These are phyloP conservation scores for Tolypocladium endophyticum DNA, from an alignment of 2,329 filamentous ascomycete genomes.

Conservation along the genomic window DNA sequence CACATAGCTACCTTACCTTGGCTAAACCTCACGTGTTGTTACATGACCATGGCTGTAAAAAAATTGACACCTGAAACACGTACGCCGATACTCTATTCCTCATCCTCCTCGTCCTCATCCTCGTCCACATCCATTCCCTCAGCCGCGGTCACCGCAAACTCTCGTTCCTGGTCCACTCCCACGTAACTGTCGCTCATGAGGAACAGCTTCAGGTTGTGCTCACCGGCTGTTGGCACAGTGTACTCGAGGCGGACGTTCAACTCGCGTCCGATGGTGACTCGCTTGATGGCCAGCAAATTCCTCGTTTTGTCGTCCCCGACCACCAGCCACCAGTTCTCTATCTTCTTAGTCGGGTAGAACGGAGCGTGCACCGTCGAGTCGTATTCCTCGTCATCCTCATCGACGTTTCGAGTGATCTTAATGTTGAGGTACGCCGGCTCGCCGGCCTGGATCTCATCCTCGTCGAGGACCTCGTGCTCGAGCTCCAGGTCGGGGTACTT, in stretches of 20 bases:
- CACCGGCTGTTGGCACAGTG: conserved; percentile 71
- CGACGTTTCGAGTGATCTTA: conserved; percentile 73
- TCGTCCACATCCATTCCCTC: conserved; percentile 95
- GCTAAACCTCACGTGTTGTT: not conserved
- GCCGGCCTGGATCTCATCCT: conserved; percentile 69
- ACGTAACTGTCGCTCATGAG: conserved; percentile 97
- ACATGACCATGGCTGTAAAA: not conserved
- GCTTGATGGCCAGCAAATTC: conserved; percentile 84
- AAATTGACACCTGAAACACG: not conserved
- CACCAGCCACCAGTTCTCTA: conserved; percentile 98
- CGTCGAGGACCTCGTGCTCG: conserved; percentile 75
- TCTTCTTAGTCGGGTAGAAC: conserved; percentile 85
- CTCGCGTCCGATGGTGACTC: conserved; percentile 73
- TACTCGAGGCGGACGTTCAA: conserved; percentile 78
- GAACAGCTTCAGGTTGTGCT: conserved; percentile 82
- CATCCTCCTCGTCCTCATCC: conserved; percentile 62
- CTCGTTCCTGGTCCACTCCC: conserved; percentile 90
- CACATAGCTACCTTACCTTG: not conserved
- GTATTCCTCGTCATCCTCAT: conserved; percentile 56
- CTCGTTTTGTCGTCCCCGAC: conserved; percentile 87
- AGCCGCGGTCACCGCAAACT: conserved; percentile 73
- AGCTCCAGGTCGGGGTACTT: conserved; percentile 94
- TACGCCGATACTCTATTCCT: conserved; percentile 11
- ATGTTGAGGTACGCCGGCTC: conserved; percentile 75
- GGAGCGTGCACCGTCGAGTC: conserved; percentile 86